A percentile compares a stretch with the other conserved stretches of the same genome.
Evolutionary conservation across 2,329 filamentous ascomycete genomes (phyloP).

Genomic region (Colletotrichum costaricense): DNA sequence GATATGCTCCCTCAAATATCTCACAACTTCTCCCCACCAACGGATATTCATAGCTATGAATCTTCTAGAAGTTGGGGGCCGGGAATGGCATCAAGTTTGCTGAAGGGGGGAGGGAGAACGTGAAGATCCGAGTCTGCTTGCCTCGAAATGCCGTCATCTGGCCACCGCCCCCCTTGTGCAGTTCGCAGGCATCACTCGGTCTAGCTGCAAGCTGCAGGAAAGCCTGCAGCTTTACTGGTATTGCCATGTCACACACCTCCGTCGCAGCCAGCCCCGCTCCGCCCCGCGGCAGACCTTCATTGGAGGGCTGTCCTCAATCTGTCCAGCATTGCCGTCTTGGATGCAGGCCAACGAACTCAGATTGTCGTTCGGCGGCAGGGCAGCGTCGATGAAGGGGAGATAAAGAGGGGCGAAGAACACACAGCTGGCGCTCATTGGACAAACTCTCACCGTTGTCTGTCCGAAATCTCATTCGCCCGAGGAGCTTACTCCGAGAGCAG

Average conservation of each 20-base stretch:
- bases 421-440: slow-evolving; percentile 10
- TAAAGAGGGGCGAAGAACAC: neutral
- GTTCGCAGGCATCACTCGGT: slow-evolving; percentile 28
- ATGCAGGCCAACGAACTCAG: slow-evolving; percentile 18
- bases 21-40: neutral
- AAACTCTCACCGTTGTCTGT: slow-evolving; percentile 8
- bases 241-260: slow-evolving; percentile 32
- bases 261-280: slow-evolving; percentile 33
- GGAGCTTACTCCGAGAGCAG: neutral
- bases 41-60: neutral
- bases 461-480: slow-evolving; percentile 4
- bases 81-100: slow-evolving; percentile 27
- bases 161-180: slow-evolving; percentile 1
- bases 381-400: slow-evolving; percentile 6
- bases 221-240: slow-evolving; percentile 26
- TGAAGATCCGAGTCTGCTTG: neutral
- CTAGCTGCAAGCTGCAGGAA: slow-evolving; percentile 18
- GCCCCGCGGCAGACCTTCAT: slow-evolving; percentile 28
- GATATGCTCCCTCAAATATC: neutral
- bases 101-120: neutral
- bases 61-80: slow-evolving; percentile 24
- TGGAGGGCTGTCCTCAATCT: slow-evolving; percentile 11
- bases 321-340: slow-evolving; percentile 13
- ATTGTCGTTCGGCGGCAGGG: slow-evolving; percentile 16
- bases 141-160: slow-evolving; percentile 30